Evolutionary conservation across 2,329 filamentous ascomycete genomes (phyloP).

Genomic region (Huntiella bhutanensis): DNA sequence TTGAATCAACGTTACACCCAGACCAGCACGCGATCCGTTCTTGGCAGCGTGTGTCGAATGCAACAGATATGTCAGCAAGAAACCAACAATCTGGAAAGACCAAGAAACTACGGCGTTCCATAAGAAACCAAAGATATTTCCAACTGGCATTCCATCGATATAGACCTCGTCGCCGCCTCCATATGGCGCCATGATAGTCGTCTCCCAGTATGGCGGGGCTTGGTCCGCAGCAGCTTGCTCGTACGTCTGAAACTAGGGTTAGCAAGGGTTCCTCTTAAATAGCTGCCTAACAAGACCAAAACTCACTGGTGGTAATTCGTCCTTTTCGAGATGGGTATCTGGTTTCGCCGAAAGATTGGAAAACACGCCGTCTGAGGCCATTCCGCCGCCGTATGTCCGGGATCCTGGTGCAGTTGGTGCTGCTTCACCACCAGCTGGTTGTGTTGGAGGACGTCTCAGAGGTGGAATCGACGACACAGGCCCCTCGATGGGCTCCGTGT

Average conservation of each 20-base stretch:
- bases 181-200: conserved; percentile 82
- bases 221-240: conserved; percentile 95
- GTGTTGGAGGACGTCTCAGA: not conserved
- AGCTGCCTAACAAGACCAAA: not conserved
- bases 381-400: conserved; percentile 47
- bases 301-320: conserved; percentile 82
- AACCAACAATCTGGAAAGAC: conserved; percentile 92
- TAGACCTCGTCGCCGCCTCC: conserved; percentile 89
- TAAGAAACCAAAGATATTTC: conserved; percentile 68
- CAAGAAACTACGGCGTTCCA: conserved; percentile 96
- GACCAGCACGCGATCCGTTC: conserved; percentile 83
- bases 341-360: conserved; percentile 88
- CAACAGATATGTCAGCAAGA: conserved; percentile 90
- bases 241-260: conserved; percentile 50
- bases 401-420: not conserved
- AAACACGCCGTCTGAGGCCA: conserved; percentile 86
- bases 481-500: conserved; percentile 7
- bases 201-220: conserved; percentile 97
- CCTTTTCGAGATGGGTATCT: conserved; percentile 52
- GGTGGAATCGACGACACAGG: conserved; percentile 12
- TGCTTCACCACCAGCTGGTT: not conserved
- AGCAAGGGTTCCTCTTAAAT: conserved; percentile 12
- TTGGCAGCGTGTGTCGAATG: conserved; percentile 97
- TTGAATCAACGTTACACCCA: conserved; percentile 88
- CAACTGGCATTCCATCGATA: conserved; percentile 86